Evolutionary conservation across 257 asterid species (phyloP).

Genomic region (Nicotiana sylvestris): DNA sequence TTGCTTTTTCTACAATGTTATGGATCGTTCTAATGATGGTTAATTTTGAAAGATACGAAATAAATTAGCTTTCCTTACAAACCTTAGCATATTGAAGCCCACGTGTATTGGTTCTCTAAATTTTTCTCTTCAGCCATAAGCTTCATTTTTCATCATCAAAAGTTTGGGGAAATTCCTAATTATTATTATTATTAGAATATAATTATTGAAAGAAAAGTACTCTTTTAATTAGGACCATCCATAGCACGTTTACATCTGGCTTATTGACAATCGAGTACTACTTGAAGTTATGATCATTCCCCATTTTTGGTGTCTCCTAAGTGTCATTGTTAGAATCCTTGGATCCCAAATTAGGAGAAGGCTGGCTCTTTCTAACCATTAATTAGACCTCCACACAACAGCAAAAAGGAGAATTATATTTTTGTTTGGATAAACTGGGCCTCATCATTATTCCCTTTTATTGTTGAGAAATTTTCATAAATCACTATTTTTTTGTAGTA

Average conservation of each 20-base stretch:
- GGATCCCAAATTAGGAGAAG: not conserved
- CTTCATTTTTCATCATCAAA: not conserved
- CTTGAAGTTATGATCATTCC: not conserved
- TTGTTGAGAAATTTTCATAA: not conserved
- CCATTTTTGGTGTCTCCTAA: not conserved
- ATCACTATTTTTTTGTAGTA: too few relatives aligned
- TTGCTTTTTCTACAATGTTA: not conserved
- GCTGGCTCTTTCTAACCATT: not conserved
- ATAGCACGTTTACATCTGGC: conserved; percentile 10
- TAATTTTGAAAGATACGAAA: not conserved
- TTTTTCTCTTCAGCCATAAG: not conserved
- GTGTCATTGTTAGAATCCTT: not conserved
- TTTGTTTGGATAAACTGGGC: not conserved
- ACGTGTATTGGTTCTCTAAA: not conserved
- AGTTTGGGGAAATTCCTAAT: not conserved
- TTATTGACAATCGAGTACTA: not conserved
- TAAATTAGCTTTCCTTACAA: not conserved
- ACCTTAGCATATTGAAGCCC: not conserved
- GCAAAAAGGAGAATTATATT: too few relatives aligned
- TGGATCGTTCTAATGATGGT: not conserved
- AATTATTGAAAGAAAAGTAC: not conserved
- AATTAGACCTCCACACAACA: too few relatives aligned
- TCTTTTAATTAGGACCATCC: not conserved
- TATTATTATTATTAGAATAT: not conserved
- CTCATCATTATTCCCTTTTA: not conserved